These are phyloP conservation scores for Seiridium unicorne DNA, from an alignment of 2,329 filamentous ascomycete species.

Conservation along the genomic window DNA sequence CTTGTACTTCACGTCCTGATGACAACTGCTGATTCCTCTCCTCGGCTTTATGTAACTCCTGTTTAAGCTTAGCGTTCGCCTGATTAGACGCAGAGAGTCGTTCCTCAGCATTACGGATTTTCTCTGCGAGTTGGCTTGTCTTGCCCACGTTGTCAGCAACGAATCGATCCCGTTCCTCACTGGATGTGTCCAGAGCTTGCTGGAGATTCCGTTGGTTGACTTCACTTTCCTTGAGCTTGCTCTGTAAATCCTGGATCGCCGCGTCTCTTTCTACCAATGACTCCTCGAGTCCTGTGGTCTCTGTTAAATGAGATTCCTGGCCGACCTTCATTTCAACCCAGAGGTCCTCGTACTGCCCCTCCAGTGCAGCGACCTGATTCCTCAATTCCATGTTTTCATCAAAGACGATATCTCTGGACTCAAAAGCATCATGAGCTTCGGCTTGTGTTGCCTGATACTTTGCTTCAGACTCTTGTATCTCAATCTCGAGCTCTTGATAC, in stretches of 20 bases:
- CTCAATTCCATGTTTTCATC: background rate
- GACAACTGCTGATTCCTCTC: conserved; percentile 3
- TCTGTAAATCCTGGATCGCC: background rate
- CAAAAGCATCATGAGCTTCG: background rate
- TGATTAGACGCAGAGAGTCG: background rate
- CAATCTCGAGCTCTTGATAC: background rate
- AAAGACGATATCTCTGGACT: background rate
- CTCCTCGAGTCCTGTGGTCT: background rate
- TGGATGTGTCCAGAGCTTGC: background rate
- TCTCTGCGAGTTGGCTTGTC: background rate
- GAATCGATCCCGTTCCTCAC: background rate
- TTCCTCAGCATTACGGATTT: background rate
- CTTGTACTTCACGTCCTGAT: background rate
- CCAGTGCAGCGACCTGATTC: background rate
- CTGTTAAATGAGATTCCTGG: background rate
- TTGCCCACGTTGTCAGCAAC: background rate
- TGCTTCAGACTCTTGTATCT: background rate
- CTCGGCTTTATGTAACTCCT: background rate
- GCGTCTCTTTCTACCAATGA: background rate
- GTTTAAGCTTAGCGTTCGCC: background rate
- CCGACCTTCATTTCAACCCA: background rate
- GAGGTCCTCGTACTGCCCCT: background rate
- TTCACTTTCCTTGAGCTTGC: background rate
- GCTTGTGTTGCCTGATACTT: background rate
- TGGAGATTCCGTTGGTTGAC: background rate